phyloP scores from a whole-genome alignment of 257 asterid species.

The Solanum medicagineum region DNA sequence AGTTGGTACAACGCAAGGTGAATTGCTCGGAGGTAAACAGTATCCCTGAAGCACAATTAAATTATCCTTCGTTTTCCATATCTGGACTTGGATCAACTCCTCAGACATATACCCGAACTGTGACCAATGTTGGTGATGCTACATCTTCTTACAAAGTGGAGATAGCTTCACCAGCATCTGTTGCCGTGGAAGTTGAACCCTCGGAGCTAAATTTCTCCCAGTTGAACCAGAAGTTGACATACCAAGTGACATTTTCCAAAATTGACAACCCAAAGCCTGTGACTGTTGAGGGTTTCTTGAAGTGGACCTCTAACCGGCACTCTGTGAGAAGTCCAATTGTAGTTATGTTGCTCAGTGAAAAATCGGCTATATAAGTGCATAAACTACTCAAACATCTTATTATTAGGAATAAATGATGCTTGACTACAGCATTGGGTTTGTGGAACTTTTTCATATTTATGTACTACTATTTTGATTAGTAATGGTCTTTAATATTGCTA shows the following conservation, averaged over 20 bases:
- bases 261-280: background rate
- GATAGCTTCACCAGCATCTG: constrained; percentile 8
- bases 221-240: constrained; percentile 14
- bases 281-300: constrained; percentile 22
- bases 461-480: too few species aligned
- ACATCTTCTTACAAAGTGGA: constrained; percentile 11
- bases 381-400: background rate
- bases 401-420: too few species aligned
- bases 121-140: constrained; percentile 28
- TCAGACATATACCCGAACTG: constrained; percentile 24
- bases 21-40: constrained; percentile 8
- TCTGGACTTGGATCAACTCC: background rate
- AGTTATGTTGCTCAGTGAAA: background rate
- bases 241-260: constrained; percentile 17
- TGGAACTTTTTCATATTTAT: too few species aligned
- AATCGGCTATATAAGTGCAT: background rate
- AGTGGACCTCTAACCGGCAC: constrained; percentile 21
- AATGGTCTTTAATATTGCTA: too few species aligned
- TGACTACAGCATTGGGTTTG: too few species aligned
- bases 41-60: constrained; percentile 10
- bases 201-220: background rate
- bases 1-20: background rate
- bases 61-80: constrained; percentile 15
- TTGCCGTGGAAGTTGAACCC: constrained; percentile 17
- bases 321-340: constrained; percentile 27